Evolutionary conservation across 1,284 basidiomycete species (phyloP), one percentile per base, ranked within the genome.

Genomic region (Cystobasidium slooffiae): DNA sequence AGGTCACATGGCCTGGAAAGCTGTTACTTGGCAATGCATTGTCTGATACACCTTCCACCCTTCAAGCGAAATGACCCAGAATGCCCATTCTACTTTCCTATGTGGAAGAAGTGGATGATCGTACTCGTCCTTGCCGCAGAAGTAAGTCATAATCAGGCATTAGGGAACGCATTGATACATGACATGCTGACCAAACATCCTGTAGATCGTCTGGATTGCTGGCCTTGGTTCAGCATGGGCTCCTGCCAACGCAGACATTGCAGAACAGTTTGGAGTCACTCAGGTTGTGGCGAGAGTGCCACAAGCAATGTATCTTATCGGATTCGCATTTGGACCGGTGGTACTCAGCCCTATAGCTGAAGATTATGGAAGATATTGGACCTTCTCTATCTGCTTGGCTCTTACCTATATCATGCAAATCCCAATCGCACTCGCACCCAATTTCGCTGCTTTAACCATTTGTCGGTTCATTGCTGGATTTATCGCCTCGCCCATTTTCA

Each of bases 281-380:
- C 18, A 37, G 8, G 31, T 72, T 2, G 69, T 73, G 18, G 75
- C 69, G 12, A 22, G 75, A 14, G 51, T 72, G 41, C 59, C 62
- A 31, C 70, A 73, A 49, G 66, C 66, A 41, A 74, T 63, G 55
- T 76, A 73, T 51, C 61, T 76, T 6, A 31, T 74, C 59, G 75
- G 75, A 41, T 74, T 74, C 72, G 49, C 75, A 7, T 43, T 76
- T 37, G 75, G 75, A 43, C 68, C 68, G 3, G 75, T 75, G 14
- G 47, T 68, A 14, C 46, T 66, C 14, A 66, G 62, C 7, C 82
- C 82, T 6, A 75, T 83, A 0, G 79, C 80, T 7, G 83, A 83
- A 67, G 75, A 78, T 18, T 80, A 76, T 67, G 82, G 83, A 0
- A 77, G 81, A 6, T 72, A 78, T 4, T 78, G 78, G 24, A 66